Evolutionary conservation across 2,329 filamentous ascomycete genomes (phyloP).

Genomic region (Aspergillus udagawae): DNA sequence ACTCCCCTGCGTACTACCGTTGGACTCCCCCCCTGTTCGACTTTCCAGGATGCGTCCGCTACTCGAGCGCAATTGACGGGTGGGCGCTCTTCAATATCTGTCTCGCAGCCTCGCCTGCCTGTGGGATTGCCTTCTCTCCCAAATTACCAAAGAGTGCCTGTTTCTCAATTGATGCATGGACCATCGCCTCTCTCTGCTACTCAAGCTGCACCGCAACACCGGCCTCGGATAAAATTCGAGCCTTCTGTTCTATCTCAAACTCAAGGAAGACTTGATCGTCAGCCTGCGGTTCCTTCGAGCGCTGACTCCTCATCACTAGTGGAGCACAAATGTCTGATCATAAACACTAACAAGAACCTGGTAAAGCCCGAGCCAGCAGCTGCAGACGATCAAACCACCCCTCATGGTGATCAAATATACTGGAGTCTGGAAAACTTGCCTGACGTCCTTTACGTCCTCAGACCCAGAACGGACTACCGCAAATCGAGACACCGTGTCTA

Average conservation of each 20-base stretch:
- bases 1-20: background rate
- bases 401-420: slow-evolving; percentile 11
- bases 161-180: background rate
- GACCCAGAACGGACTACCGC: slow-evolving; percentile 4
- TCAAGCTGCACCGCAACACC: background rate
- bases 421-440: slow-evolving; percentile 24
- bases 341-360: background rate
- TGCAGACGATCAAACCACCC: slow-evolving; percentile 7
- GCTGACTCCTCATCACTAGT: background rate
- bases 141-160: background rate
- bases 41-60: background rate
- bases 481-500: slow-evolving; percentile 2
- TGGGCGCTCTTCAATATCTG: background rate
- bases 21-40: background rate
- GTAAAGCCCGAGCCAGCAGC: background rate
- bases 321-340: background rate
- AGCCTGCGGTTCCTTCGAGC: background rate
- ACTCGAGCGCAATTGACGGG: background rate
- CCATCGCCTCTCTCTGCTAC: background rate
- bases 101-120: background rate
- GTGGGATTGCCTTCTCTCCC: background rate
- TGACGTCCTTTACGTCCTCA: slow-evolving; percentile 22
- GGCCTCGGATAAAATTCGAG: background rate
- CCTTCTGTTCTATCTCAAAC: background rate
- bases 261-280: background rate